These are phyloP conservation scores for Salvia miltiorrhiza DNA, from an alignment of 257 asterid genomes.

Conservation along the genomic window DNA sequence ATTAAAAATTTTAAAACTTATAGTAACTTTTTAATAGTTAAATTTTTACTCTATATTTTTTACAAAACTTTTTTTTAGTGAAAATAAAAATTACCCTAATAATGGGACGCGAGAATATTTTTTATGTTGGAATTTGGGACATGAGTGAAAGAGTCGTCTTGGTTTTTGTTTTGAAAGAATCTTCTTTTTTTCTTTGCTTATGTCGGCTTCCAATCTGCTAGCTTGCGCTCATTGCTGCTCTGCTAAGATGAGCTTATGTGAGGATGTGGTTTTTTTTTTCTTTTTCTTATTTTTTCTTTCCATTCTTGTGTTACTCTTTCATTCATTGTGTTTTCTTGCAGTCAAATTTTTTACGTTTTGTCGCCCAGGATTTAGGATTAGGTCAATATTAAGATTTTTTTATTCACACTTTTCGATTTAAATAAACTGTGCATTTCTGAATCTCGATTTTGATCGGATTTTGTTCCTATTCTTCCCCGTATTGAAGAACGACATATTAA, in stretches of 20 bases:
- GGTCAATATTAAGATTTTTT: not conserved
- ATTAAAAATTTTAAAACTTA: too few species aligned
- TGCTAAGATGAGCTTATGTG: conserved; percentile 4
- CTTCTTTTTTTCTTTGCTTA: not conserved
- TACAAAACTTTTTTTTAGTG: too few species aligned
- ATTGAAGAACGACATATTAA: not conserved
- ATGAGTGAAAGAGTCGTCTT: not conserved
- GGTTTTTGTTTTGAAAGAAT: conserved; percentile 13
- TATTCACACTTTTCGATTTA: too few species aligned
- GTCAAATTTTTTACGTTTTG: not conserved
- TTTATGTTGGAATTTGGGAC: conserved; percentile 8
- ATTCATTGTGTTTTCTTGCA: not conserved
- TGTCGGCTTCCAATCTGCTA: conserved; percentile 26
- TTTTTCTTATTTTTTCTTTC: not conserved
- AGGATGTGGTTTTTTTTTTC: not conserved
- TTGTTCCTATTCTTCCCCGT: not conserved
- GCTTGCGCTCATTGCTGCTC: conserved; percentile 16
- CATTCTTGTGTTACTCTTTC: not conserved
- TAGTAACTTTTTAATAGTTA: too few species aligned
- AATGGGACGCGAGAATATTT: too few species aligned
- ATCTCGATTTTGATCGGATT: not conserved
- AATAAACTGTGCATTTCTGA: not conserved
- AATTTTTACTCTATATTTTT: too few species aligned
- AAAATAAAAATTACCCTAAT: too few species aligned
- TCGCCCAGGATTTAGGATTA: not conserved